A percentile compares a stretch with the other conserved stretches of the same genome.
Evolutionary conservation across 2,329 filamentous ascomycete genomes (phyloP).

Genomic region (Stromatinia cepivora): DNA sequence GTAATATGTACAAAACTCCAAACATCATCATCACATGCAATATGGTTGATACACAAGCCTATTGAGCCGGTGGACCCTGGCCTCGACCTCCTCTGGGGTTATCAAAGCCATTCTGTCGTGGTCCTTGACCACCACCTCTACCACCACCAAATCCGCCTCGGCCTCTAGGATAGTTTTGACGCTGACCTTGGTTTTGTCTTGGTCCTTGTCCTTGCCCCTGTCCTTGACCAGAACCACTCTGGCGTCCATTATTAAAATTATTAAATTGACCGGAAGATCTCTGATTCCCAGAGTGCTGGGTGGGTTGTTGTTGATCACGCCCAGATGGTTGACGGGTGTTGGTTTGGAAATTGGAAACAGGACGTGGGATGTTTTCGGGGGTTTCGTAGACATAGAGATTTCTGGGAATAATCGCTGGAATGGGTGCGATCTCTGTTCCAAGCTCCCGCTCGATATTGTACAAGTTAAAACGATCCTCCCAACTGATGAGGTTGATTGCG

Average conservation of each 20-base stretch:
- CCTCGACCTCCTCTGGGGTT: slow-evolving; percentile 40
- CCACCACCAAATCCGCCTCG: slow-evolving; percentile 32
- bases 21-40: slow-evolving; percentile 27
- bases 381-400: slow-evolving; percentile 97
- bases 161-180: slow-evolving; percentile 20
- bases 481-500: slow-evolving; percentile 98
- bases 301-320: slow-evolving; percentile 35
- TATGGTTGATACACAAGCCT: slow-evolving; percentile 26
- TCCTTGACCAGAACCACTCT: slow-evolving; percentile 33
- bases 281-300: slow-evolving; percentile 34
- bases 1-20: slow-evolving; percentile 42
- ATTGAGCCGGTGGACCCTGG: slow-evolving; percentile 37
- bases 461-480: slow-evolving; percentile 97
- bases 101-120: slow-evolving; percentile 38
- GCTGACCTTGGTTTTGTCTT: slow-evolving; percentile 30
- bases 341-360: slow-evolving; percentile 56
- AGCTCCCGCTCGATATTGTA: slow-evolving; percentile 98
- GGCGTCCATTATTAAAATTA: slow-evolving; percentile 36
- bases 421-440: slow-evolving; percentile 96
- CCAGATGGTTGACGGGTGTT: slow-evolving; percentile 35
- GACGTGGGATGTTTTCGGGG: slow-evolving; percentile 89
- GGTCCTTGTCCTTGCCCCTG: slow-evolving; percentile 36
- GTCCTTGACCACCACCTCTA: slow-evolving; percentile 34
- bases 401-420: slow-evolving; percentile 92
- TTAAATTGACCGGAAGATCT: slow-evolving; percentile 29